Conservation (phyloP, 1,139 yeast genomes). For the Pichia kudriavzevii region DNA sequence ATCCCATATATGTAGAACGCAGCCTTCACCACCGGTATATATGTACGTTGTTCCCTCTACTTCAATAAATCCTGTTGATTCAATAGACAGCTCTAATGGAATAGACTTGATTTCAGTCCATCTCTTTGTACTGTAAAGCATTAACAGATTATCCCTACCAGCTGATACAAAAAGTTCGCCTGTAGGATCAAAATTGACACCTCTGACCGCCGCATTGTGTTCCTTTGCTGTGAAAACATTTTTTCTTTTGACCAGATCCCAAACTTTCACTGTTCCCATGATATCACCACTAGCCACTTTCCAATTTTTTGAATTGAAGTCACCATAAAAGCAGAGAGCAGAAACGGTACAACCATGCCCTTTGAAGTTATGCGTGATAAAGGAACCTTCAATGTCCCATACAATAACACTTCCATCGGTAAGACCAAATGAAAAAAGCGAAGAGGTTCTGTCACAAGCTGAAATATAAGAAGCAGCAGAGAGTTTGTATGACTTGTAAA, state of each 20-base stretch:
- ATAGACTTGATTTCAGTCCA: slow-evolving; percentile 56
- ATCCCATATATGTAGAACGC: slow-evolving; percentile 59
- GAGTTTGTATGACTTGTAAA: slow-evolving; percentile 48
- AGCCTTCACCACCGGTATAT: slow-evolving; percentile 79
- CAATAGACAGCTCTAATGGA: slow-evolving; percentile 74
- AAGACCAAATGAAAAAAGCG: slow-evolving; percentile 88
- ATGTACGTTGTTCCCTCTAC: slow-evolving; percentile 34
- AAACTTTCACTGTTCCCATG: slow-evolving; percentile 75
- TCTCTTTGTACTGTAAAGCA: slow-evolving; percentile 44
- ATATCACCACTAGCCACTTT: slow-evolving; percentile 79
- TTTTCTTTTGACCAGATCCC: slow-evolving; percentile 85
- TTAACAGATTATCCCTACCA: slow-evolving; percentile 80
- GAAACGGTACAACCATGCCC: slow-evolving; percentile 96
- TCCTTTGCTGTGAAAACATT: slow-evolving; percentile 56
- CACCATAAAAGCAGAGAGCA: slow-evolving; percentile 67
- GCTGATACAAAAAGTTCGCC: slow-evolving; percentile 64
- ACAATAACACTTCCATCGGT: slow-evolving; percentile 90
- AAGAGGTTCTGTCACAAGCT: slow-evolving; percentile 70
- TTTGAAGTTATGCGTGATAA: slow-evolving; percentile 78
- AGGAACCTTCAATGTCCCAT: slow-evolving; percentile 88
- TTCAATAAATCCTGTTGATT: slow-evolving; percentile 61
- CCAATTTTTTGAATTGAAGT: slow-evolving; percentile 66
- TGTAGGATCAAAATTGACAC: slow-evolving; percentile 53
- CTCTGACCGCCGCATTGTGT: slow-evolving; percentile 83
- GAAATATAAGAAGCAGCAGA: slow-evolving; percentile 79